Conservation (phyloP, 805 yeast genomes). For the Candida arabinofermentans region DNA sequence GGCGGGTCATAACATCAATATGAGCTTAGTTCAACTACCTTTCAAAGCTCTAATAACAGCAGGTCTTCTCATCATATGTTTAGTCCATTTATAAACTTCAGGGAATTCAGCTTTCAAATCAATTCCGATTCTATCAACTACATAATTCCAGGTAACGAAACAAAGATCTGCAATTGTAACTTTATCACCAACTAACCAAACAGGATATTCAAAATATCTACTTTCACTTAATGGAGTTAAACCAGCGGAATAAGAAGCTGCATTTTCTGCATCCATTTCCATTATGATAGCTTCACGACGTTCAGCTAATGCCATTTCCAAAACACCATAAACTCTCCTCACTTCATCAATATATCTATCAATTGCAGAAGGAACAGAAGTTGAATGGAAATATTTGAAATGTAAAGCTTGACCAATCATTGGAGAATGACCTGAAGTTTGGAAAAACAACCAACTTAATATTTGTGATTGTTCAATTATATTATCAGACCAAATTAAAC, state of each 20-base stretch:
- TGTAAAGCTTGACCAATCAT: slow-evolving; percentile 97
- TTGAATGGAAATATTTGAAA: slow-evolving; percentile 85
- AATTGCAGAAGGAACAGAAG: slow-evolving; percentile 81
- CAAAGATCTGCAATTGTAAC: slow-evolving; percentile 85
- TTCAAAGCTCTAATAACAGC: slow-evolving; percentile 84
- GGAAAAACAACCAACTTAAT: slow-evolving; percentile 87
- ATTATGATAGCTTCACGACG: slow-evolving; percentile 83
- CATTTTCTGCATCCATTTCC: slow-evolving; percentile 85
- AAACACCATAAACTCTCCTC: slow-evolving; percentile 86
- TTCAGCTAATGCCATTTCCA: slow-evolving; percentile 93
- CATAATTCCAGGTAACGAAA: slow-evolving; percentile 96
- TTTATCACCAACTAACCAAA: slow-evolving; percentile 89
- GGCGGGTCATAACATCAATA: neutral
- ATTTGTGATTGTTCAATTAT: slow-evolving; percentile 79
- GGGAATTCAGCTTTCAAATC: slow-evolving; percentile 85
- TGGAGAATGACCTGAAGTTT: slow-evolving; percentile 97
- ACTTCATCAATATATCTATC: slow-evolving; percentile 91
- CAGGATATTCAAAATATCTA: slow-evolving; percentile 86
- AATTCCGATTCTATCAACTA: slow-evolving; percentile 88
- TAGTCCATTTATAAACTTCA: slow-evolving; percentile 95
- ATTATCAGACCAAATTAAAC: slow-evolving; percentile 78
- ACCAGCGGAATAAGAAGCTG: slow-evolving; percentile 83
- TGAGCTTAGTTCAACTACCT: slow-evolving; percentile 36
- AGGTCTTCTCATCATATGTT: slow-evolving; percentile 92
- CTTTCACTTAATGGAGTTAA: slow-evolving; percentile 83